Evolutionary conservation across 805 yeast species (phyloP).

Genomic region (Yarrowia hollandica): DNA sequence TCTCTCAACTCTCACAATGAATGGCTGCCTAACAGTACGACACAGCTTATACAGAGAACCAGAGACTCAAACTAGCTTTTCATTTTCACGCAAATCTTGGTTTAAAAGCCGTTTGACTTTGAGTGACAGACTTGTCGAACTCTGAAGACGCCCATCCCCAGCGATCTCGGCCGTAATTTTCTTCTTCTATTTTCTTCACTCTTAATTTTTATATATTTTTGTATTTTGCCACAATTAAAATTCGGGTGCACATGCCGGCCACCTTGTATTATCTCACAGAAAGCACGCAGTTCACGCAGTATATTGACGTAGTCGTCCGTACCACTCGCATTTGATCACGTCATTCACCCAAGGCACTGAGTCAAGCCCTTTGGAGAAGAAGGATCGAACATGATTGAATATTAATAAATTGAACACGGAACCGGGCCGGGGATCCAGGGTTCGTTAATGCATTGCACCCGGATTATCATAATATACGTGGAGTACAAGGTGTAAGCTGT

Average conservation of each 20-base stretch:
- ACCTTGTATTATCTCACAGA: slow-evolving; percentile 16
- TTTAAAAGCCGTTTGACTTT: slow-evolving; percentile 4
- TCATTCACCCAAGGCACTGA: neutral
- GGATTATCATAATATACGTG: neutral
- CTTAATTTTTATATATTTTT: neutral
- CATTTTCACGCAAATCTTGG: slow-evolving; percentile 24
- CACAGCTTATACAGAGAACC: no score
- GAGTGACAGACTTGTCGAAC: neutral
- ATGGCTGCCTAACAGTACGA: neutral
- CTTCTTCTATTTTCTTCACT: neutral
- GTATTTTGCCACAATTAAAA: neutral
- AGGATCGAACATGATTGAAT: no score
- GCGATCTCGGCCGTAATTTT: neutral
- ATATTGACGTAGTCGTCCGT: slow-evolving; percentile 5
- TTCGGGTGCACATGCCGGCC: neutral
- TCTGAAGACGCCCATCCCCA: neutral
- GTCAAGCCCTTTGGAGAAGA: no score
- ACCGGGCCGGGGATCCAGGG: no score
- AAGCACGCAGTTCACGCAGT: slow-evolving; percentile 7
- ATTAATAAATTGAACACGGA: no score
- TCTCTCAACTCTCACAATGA: no score
- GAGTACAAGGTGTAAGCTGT: neutral
- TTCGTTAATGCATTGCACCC: neutral
- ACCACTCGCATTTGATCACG: slow-evolving; percentile 1
- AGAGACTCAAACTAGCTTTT: neutral